These are phyloP conservation scores for Periconia sp. DNA, from an alignment of 2,329 filamentous ascomycete genomes.

Conservation along the genomic window DNA sequence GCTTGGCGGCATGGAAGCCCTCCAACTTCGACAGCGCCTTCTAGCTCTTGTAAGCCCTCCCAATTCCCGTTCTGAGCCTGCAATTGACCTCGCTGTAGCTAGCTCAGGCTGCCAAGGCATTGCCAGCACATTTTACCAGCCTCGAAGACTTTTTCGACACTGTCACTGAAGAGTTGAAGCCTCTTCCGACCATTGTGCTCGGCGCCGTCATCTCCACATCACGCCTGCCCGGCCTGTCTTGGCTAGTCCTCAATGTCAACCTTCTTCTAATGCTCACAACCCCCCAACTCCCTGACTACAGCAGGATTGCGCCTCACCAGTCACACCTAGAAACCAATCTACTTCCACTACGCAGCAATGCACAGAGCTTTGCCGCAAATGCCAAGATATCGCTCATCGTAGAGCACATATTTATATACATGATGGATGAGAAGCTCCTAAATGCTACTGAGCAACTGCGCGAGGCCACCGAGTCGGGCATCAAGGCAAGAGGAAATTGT, in stretches of 20 bases:
- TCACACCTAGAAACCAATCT: slow-evolving; percentile 34
- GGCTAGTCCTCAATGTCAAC: slow-evolving; percentile 55
- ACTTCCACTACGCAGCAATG: slow-evolving; percentile 29
- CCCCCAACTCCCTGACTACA: slow-evolving; percentile 33
- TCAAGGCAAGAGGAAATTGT: slow-evolving; percentile 55
- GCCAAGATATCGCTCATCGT: slow-evolving; percentile 44
- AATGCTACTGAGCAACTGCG: slow-evolving; percentile 41
- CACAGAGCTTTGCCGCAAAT: slow-evolving; percentile 36
- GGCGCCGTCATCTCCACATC: slow-evolving; percentile 60
- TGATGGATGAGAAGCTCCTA: slow-evolving; percentile 32
- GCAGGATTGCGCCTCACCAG: slow-evolving; percentile 28
- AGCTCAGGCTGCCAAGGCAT: slow-evolving; percentile 40
- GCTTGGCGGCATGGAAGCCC: slow-evolving; percentile 58
- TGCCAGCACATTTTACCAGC: slow-evolving; percentile 56
- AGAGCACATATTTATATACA: slow-evolving; percentile 38
- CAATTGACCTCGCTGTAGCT: slow-evolving; percentile 40
- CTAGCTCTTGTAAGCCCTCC: slow-evolving; percentile 59
- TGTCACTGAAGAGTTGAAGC: slow-evolving; percentile 62
- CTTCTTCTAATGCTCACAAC: slow-evolving; percentile 35
- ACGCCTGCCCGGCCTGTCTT: slow-evolving; percentile 50
- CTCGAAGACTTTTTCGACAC: slow-evolving; percentile 65
- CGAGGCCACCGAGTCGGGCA: slow-evolving; percentile 59
- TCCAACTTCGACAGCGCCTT: slow-evolving; percentile 67
- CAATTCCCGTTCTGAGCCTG: background rate
- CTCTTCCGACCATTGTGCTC: slow-evolving; percentile 64